phyloP scores from a whole-genome alignment of 108 stramenopile genomes.

The Tribonema minus region DNA sequence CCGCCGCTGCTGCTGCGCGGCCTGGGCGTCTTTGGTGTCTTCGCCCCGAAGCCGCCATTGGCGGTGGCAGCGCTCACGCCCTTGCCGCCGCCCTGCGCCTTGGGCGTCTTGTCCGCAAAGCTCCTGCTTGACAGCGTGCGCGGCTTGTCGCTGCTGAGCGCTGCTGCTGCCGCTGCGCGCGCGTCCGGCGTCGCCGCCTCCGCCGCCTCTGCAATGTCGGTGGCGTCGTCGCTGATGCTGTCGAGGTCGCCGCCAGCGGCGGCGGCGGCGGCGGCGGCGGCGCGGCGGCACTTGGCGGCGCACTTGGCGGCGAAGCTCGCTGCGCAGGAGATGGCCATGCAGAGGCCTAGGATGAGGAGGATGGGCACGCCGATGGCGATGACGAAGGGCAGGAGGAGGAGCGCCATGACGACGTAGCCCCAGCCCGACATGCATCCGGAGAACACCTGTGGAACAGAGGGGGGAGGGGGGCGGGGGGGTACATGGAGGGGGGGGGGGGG shows the following conservation, averaged over 20 bases:
- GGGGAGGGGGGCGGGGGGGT: no score
- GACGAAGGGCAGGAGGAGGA: constrained; percentile 56
- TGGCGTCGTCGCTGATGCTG: no score
- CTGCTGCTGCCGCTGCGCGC: neutral
- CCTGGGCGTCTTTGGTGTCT: neutral
- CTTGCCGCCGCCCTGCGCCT: neutral
- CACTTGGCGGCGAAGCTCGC: no score
- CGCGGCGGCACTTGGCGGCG: no score
- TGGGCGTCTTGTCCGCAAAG: neutral
- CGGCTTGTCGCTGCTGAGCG: neutral
- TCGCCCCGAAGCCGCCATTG: neutral
- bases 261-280: no score
- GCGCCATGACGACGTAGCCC: constrained; percentile 58
- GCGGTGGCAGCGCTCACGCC: neutral
- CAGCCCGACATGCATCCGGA: constrained; percentile 60
- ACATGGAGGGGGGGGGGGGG: no score
- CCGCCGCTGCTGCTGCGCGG: neutral
- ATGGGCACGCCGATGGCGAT: no score
- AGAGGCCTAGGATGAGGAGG: no score
- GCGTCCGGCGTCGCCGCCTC: neutral
- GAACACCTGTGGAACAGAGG: constrained; percentile 53
- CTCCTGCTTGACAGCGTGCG: neutral
- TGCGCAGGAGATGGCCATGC: no score
- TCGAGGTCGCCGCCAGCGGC: no score
- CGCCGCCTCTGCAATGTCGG: no score